Base-by-base conservation (phyloP, 805 yeast species). In the Sugiyamaella valdiviana region DNA sequence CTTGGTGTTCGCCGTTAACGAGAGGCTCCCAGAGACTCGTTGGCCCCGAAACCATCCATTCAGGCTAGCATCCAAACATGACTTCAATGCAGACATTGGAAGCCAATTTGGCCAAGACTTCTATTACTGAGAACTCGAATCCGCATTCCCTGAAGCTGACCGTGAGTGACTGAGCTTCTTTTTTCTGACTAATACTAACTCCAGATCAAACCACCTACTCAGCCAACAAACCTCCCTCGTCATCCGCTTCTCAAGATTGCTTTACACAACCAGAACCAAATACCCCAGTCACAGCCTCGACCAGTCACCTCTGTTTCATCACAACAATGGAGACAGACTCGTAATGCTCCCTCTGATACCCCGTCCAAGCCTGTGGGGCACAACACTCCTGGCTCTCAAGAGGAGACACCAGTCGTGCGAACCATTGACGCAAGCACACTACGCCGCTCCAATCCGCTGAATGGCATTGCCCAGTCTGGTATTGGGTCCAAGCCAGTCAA, bases 231-330 rank as follows among this genome's bases (percentile, higher is more conserved):
- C 2, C 40, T 46, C 14, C 48, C 51, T 14, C 38, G 59, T 29
- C 58, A 57, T 20, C 61, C 61, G 1, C 50, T 57, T 22, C 45
- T 56, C n/a, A 57, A 54, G 36, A 41, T 56, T 5, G 55, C 59
- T 6, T 46, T 53, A 17, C 58, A 54, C 42, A 53, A 51, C 23
- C 57, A 49, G 39, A 51, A 55, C 20, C 51, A 52, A 19, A 49
- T 47, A 16, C 48, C 55, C 23, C 53, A 46, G 24, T 21, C 53
- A 39, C 45, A 49, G 36, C 45, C 46, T 14, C 49, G 42, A 9
- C 43, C 49, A 10, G 49, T 45, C 5, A 48, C 50, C 2, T 37
- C 52, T 2, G 22, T 45, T 9, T 36, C 53, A 2, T 49, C 56
- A n/a, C 54, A 53, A 16, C 54, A 53, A 46, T 53, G 56, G 56